Conservation (phyloP, 495 filamentous ascomycete genomes). For the Aspergillus baeticus region DNA sequence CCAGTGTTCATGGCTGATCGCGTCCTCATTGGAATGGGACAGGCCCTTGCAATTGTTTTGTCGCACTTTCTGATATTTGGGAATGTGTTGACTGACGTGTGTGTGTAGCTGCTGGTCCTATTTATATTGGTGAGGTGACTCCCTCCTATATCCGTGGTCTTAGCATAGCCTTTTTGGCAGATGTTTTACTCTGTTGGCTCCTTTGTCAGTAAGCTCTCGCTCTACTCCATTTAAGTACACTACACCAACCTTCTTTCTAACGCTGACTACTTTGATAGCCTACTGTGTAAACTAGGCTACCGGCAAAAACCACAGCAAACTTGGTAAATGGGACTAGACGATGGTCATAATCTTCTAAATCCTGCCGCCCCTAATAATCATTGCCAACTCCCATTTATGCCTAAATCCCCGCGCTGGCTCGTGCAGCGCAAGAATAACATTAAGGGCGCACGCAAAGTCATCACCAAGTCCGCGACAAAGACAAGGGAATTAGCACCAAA, state of each 20-base stretch:
- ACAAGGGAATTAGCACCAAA: constrained; percentile 58
- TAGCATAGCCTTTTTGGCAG: constrained; percentile 66
- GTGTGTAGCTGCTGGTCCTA: constrained; percentile 53
- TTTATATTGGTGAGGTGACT: constrained; percentile 62
- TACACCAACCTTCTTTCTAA: no score
- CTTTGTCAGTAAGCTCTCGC: constrained; percentile 45
- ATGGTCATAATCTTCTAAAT: constrained; percentile 64
- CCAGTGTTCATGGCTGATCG: constrained; percentile 55
- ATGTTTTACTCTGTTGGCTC: constrained; percentile 63
- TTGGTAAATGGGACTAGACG: constrained; percentile 63
- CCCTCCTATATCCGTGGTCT: constrained; percentile 58
- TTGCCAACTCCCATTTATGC: constrained; percentile 53
- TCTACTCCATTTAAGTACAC: no score
- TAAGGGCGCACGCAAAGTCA: constrained; percentile 51
- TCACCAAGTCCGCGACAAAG: constrained; percentile 53
- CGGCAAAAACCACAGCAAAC: constrained; percentile 42
- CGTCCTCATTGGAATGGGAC: constrained; percentile 61
- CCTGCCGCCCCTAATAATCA: constrained; percentile 52
- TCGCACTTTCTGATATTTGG: no score
- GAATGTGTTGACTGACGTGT: no score
- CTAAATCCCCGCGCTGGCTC: constrained; percentile 59
- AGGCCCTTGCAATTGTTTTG: constrained; percentile 62
- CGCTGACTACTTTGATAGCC: constrained; percentile 21
- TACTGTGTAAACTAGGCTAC: constrained; percentile 60
- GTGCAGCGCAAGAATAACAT: constrained; percentile 51